Evolutionary conservation across 306 rosid species (phyloP), one percentile per base, ranked within the genome.

Genomic region (Ceratonia siliqua): DNA sequence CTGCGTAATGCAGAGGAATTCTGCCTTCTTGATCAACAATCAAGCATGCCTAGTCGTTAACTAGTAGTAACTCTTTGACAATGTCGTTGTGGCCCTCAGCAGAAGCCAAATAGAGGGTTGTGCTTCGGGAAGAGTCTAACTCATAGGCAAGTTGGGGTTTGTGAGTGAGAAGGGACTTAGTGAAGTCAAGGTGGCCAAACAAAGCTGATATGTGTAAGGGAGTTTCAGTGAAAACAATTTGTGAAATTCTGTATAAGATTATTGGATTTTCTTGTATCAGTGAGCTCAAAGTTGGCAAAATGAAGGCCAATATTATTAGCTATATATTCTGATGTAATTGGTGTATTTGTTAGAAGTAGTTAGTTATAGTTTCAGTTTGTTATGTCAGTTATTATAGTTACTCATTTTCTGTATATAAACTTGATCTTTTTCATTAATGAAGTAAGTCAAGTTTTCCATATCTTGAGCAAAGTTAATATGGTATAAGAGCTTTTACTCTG

Each of bases 1-100:
- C 71, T 2, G 72, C 79, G 8, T 62, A 75, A 22, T 74, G 72
- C 5, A 75, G 12, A 9, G 79, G 80, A 13, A 43, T 42, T 43
- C 49, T 76, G 0, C 61, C 68, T 4, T 66, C 38, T 32, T 55
- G 13, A 13, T 76, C 62, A 0, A 0, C 0, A 13, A 11, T 2
- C 68, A 76, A 56, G 68, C 75, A 76, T 6, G 50, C 54, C 8
- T 38, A 6, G 0, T 2, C 0, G 13, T 27, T 0, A 5, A 6
- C 38, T 20, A 20, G 2, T 36, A 70, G 1, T 3, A 54, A 15
- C 8, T 21, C 25, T 14, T 35, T 38, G 9, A 52, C 53, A 4
- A 36, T 54, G n/a, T 70, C 27, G 0, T 15, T 2, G 39, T 39
- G 53, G 12, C 75, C 63, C 22, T 13, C 41, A 2, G 75, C 65